Evolutionary conservation across 768 basidiomycete genomes (phyloP), one percentile per base, ranked within the genome.

Genomic region (Leccinum aurantiacum): DNA sequence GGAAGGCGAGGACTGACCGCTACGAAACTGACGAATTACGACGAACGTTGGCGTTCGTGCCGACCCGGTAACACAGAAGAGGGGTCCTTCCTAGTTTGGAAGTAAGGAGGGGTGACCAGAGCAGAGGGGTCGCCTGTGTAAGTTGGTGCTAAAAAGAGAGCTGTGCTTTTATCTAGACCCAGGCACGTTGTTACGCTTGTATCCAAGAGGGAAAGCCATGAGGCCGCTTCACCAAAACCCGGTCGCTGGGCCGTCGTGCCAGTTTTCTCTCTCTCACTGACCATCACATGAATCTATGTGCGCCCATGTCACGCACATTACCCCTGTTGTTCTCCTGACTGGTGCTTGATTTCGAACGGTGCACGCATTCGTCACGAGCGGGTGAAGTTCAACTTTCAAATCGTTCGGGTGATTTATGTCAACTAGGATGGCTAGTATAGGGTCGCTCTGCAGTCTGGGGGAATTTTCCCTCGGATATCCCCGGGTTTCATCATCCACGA

Each of bases 21-120:
- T 22, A 51, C 49, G 25, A 48, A 53, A 51, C 60, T 64, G 56
- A 46, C 69, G 58, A 69, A 69, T 71, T 63, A 57, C 51, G 50
- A 49, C 68, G 62, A 70, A 71, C 69, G 70, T 72, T 72, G 68
- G 60, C 50, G 6, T 55, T 22, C 19, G 58, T 60, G 56, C 62
- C 48, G 53, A 52, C 48, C 24, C 49, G 56, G 51, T 65, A 29
- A 10, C 44, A 9, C 49, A 13, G 38, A 33, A 58, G 37, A 57
- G 68, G 65, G 60, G 60, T 29, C 2, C 33, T 38, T 0, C 47
- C 68, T 19, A 4, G 6, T 59, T 35, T 57, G 13, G 68, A 58
- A 52, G 6, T 7, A 2, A 8, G 1, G 38, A 48, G 46, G 62
- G 66, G 69, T 63, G 56, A 19, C 47, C 4, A 44, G 0, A 6